Evolutionary conservation across 2,329 filamentous ascomycete genomes (phyloP).

Genomic region (Pseudocercospora eumusae): DNA sequence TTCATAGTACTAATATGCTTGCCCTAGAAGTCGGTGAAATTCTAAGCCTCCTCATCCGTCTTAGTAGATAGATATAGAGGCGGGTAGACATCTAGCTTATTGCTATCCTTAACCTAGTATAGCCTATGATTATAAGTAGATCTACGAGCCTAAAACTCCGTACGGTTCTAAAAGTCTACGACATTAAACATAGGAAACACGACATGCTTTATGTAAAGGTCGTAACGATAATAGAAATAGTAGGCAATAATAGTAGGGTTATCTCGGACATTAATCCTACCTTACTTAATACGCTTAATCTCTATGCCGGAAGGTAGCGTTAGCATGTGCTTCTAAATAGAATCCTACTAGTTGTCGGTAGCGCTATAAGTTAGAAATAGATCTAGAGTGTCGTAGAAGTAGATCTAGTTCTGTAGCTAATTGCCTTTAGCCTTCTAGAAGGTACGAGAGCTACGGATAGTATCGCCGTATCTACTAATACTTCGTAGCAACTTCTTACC

Average conservation of each 20-base stretch:
- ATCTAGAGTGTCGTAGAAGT: neutral
- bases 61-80: neutral
- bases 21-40: neutral
- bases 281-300: neutral
- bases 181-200: neutral
- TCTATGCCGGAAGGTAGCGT: neutral
- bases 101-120: neutral
- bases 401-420: neutral
- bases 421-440: constrained; percentile 1
- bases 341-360: neutral
- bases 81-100: neutral
- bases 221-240: neutral
- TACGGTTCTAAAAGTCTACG: neutral
- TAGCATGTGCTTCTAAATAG: neutral
- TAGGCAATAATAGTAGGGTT: neutral
- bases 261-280: neutral
- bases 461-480: neutral
- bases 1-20: neutral
- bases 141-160: neutral
- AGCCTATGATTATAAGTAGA: neutral
- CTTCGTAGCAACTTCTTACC: neutral
- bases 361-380: neutral
- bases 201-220: neutral
- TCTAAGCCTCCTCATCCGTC: neutral
- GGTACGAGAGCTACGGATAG: neutral